A percentile compares a stretch with the other conserved stretches of the same genome.
These are phyloP conservation scores for Aspergillus latus DNA, from an alignment of 2,329 filamentous ascomycete genomes.

Conservation along the genomic window DNA sequence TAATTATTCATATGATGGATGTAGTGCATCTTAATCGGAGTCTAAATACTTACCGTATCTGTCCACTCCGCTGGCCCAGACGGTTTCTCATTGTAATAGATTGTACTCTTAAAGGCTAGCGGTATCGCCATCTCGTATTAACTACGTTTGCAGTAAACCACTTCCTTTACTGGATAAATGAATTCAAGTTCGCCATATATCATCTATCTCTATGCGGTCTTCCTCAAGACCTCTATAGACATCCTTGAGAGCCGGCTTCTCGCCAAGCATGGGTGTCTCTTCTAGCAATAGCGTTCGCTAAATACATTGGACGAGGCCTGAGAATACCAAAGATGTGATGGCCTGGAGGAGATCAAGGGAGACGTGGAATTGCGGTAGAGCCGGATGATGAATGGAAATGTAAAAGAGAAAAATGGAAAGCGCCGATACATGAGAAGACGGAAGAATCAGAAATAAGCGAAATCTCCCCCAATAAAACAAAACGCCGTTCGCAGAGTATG, in stretches of 20 bases:
- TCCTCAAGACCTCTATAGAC: background rate
- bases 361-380: background rate
- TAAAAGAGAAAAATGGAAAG: background rate
- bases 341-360: background rate
- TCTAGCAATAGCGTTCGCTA: background rate
- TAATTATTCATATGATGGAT: background rate
- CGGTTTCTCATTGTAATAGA: background rate
- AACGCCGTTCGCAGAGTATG: background rate
- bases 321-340: background rate
- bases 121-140: background rate
- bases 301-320: background rate
- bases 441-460: too few species aligned
- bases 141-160: background rate
- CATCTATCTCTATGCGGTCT: background rate
- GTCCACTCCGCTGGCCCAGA: background rate
- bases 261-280: background rate
- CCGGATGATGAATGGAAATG: background rate
- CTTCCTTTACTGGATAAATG: background rate
- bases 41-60: background rate
- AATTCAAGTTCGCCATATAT: background rate
- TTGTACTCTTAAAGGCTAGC: background rate
- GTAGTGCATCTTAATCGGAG: background rate
- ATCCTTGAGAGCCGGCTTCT: conserved; percentile 2
- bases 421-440: too few species aligned
- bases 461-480: too few species aligned